Evolutionary conservation across 176 grass and related monocot species (phyloP).

Genomic region (Oryza longistaminata): DNA sequence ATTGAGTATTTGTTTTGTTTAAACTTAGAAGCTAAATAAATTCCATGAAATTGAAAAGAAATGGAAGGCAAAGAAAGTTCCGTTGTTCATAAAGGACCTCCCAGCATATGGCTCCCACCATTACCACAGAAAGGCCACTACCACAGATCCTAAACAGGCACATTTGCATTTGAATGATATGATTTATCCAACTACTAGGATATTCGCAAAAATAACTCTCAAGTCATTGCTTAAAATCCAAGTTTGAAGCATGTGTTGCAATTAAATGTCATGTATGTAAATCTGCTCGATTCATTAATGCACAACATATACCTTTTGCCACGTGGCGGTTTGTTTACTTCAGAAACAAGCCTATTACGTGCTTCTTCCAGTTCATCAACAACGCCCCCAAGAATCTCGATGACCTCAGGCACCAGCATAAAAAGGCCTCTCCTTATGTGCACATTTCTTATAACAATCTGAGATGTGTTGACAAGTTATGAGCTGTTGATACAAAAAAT

Average conservation of each 20-base stretch:
- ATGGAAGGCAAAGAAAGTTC: background rate
- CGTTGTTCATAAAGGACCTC: background rate
- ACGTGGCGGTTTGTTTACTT: conserved; percentile 92
- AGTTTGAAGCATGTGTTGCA: conserved; percentile 12
- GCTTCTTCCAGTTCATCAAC: conserved; percentile 81
- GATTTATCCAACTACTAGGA: conserved; percentile 6
- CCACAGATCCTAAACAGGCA: conserved; percentile 8
- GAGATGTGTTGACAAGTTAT: conserved; percentile 13
- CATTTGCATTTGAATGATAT: conserved; percentile 30
- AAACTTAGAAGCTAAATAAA: background rate
- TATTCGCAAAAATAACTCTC: background rate
- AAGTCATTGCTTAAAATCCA: conserved; percentile 16
- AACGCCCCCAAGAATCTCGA: conserved; percentile 73
- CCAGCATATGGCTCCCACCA: background rate
- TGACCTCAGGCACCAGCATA: conserved; percentile 81
- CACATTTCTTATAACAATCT: conserved; percentile 86
- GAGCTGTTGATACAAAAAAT: background rate
- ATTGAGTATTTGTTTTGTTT: conserved; percentile 3
- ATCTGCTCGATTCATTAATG: conserved; percentile 7
- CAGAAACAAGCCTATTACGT: conserved; percentile 73
- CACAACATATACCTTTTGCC: conserved; percentile 65
- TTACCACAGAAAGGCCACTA: background rate
- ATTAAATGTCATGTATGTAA: conserved; percentile 21
- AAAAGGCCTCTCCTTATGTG: conserved; percentile 77
- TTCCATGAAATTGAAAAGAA: background rate